These are phyloP conservation scores for Berkeleyomyces rouxiae DNA, from an alignment of 2,329 filamentous ascomycete genomes.

Conservation along the genomic window DNA sequence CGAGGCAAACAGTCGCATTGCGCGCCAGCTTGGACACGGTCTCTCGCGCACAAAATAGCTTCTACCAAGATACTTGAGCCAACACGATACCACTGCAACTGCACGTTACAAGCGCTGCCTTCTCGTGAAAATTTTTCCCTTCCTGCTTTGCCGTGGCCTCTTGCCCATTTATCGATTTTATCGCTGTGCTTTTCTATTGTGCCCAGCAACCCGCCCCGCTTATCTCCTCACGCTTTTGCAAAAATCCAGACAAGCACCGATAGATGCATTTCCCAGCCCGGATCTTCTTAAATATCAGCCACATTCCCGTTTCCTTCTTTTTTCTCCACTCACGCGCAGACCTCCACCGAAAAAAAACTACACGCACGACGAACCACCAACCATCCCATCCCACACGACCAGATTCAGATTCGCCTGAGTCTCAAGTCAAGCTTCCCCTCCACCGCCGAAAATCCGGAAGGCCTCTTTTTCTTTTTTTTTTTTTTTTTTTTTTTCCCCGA, in stretches of 20 bases:
- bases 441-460: neutral
- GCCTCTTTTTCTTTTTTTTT: neutral
- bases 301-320: slow-evolving; percentile 10
- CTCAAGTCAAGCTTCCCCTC: neutral
- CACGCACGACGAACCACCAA: slow-evolving; percentile 1
- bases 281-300: slow-evolving; percentile 6
- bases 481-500: neutral
- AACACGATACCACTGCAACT: too few species aligned
- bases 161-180: slow-evolving; percentile 6
- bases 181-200: neutral
- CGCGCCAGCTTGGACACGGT: too few species aligned
- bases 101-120: too few species aligned
- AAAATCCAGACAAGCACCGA: neutral
- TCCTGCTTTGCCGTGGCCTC: neutral
- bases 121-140: neutral
- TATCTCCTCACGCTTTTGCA: neutral
- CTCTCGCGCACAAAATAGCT: too few species aligned
- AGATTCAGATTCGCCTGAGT: too few species aligned
- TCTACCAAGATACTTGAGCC: too few species aligned
- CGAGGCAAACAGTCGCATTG: too few species aligned
- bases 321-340: slow-evolving; percentile 13
- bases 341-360: slow-evolving; percentile 8
- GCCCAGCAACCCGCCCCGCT: neutral
- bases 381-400: neutral
- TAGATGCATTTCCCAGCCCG: slow-evolving; percentile 2